Base-by-base conservation (phyloP, 2,329 filamentous ascomycete species). In the Hymenoscyphus scutula region DNA sequence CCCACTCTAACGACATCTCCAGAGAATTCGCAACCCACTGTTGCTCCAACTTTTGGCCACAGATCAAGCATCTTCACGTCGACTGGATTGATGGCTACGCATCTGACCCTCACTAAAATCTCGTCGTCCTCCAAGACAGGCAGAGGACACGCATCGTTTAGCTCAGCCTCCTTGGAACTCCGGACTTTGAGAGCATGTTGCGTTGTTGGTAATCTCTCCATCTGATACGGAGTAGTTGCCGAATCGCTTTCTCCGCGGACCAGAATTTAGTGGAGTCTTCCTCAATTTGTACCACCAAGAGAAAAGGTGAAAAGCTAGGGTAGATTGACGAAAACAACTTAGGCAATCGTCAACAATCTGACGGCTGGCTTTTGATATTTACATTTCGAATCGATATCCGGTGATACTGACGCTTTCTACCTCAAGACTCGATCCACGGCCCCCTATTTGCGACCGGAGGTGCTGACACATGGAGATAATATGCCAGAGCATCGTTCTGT, bases 1-100 rank as follows among this genome's bases (percentile, higher is more conserved):
- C 45, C 76, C 75, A 73, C 68, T 13, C 32, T 37, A 37, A 7
- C 13, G 32, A 37, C n/a, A 37, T 37, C 32, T 7, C 32, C 32
- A 37, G 32, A 37, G 62, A 75, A 78, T 63, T 78, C 76, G 55
- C 62, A 69, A 1, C 77, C 77, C 6, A 67, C 55, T 4, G 74
- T 68, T 25, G 73, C 70, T 1, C 76, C 75, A 1, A 67, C 62
- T 2, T 68, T 68, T 1, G 68, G 60, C 53, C 67, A 68, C 54
- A 65, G 64, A 15, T 72, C 70, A 48, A 70, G 56, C 65, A 74
- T 72, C 61, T 78, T 78, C 45, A 67, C 67, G 62, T 79, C 77
- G 56, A 62, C 63, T 0, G 76, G 76, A 64, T 77, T 78, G 34
- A 78, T 54, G 17, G 74, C 75, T 1, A 77, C 73, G 13, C 32